These are phyloP conservation scores for Grosmannia penicillata DNA, from an alignment of 2,329 filamentous ascomycete genomes.

Conservation along the genomic window DNA sequence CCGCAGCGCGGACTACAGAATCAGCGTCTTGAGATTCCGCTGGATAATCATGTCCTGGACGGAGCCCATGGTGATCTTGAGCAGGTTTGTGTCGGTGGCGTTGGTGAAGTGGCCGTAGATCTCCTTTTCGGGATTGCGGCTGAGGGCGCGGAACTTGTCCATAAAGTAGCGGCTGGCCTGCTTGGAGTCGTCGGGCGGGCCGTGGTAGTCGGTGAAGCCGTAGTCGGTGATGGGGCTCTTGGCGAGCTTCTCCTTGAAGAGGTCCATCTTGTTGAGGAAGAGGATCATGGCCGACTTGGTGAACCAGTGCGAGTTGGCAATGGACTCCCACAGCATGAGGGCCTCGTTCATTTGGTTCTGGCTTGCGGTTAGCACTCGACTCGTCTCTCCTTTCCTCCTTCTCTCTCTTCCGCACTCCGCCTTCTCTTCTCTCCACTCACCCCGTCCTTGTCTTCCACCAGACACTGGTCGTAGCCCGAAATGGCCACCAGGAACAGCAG, in stretches of 20 bases:
- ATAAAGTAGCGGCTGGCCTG: conserved; percentile 68
- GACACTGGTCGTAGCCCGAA: conserved; percentile 89
- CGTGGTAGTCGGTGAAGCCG: conserved; percentile 66
- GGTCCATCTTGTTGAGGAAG: conserved; percentile 78
- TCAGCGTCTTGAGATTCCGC: conserved; percentile 66
- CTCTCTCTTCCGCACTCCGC: too few species aligned
- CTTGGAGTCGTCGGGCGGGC: conserved; percentile 55
- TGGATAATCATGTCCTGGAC: conserved; percentile 84
- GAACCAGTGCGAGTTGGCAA: conserved; percentile 80
- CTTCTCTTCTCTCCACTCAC: conserved; percentile 51
- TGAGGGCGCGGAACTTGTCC: conserved; percentile 65
- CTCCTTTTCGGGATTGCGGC: conserved; percentile 50
- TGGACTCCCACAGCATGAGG: conserved; percentile 74
- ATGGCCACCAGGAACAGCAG: conserved; percentile 89
- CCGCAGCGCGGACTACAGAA: conserved; percentile 35
- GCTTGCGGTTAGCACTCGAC: conserved; percentile 12
- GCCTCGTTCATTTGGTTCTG: conserved; percentile 89
- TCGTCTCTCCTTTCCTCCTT: too few species aligned
- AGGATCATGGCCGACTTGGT: conserved; percentile 67
- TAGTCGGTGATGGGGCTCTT: conserved; percentile 58
- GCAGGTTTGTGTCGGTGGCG: conserved; percentile 53
- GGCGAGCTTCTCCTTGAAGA: conserved; percentile 64
- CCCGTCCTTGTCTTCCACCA: conserved; percentile 92
- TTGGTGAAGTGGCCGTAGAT: conserved; percentile 50
- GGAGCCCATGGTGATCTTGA: conserved; percentile 76